phyloP scores from a whole-genome alignment of 768 basidiomycete genomes.

The Rhizopogon sp. region DNA sequence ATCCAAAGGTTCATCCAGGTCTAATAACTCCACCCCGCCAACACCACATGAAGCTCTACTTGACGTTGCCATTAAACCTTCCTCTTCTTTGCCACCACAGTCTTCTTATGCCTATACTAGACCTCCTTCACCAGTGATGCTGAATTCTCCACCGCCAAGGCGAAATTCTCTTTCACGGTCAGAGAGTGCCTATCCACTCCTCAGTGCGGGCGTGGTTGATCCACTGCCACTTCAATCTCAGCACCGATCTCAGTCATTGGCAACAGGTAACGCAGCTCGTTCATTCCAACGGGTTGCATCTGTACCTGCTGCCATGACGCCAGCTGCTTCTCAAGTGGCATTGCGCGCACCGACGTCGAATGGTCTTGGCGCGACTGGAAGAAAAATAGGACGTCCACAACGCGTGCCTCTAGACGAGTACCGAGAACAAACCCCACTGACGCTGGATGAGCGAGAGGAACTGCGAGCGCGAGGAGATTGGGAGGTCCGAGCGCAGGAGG shows the following conservation, averaged over 20 bases:
- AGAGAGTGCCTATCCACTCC: constrained; percentile 54
- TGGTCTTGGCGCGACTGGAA: constrained; percentile 29
- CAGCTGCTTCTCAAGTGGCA: constrained; percentile 20
- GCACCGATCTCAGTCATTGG: constrained; percentile 22
- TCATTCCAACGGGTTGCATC: constrained; percentile 67
- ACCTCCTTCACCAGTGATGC: constrained; percentile 29
- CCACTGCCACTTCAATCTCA: constrained; percentile 24
- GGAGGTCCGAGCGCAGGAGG: constrained; percentile 27
- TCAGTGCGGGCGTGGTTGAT: constrained; percentile 12
- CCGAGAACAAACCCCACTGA: constrained; percentile 21
- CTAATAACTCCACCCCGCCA: constrained; percentile 33
- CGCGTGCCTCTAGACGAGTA: constrained; percentile 34
- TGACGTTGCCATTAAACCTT: constrained; percentile 19
- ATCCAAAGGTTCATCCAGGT: constrained; percentile 37
- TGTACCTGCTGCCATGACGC: constrained; percentile 40
- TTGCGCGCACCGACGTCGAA: constrained; percentile 25
- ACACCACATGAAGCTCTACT: constrained; percentile 33
- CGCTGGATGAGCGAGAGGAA: constrained; percentile 31
- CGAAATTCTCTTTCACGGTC: constrained; percentile 59
- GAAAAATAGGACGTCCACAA: constrained; percentile 29
- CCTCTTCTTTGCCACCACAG: constrained; percentile 21
- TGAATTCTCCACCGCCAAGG: constrained; percentile 34
- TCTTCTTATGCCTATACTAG: constrained; percentile 17
- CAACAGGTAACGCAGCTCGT: constrained; percentile 29
- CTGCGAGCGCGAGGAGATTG: constrained; percentile 24